phyloP scores from a whole-genome alignment of 1,284 basidiomycete species.

The Heterobasidion annosum region DNA sequence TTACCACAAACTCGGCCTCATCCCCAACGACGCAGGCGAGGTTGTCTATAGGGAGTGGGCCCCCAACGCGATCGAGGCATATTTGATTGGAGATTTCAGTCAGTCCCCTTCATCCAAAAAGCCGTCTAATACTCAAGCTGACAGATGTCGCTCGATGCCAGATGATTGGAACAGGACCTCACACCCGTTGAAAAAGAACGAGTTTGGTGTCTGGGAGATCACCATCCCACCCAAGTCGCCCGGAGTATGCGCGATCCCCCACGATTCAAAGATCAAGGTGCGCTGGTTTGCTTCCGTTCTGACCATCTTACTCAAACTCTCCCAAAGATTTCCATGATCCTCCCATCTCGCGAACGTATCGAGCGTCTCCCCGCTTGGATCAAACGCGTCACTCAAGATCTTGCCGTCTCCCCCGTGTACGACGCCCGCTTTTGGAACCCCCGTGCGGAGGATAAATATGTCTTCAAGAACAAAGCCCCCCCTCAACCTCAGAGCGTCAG shows the following conservation, averaged over 20 bases:
- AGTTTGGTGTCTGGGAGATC: slow-evolving; percentile 94
- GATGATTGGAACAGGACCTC: slow-evolving; percentile 83
- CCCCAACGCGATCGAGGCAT: slow-evolving; percentile 78
- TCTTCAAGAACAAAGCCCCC: slow-evolving; percentile 76
- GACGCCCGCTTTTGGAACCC: slow-evolving; percentile 99
- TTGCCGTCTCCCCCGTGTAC: slow-evolving; percentile 84
- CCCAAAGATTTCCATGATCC: slow-evolving; percentile 80
- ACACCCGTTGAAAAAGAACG: slow-evolving; percentile 79
- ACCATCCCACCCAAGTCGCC: slow-evolving; percentile 61
- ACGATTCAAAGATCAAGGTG: slow-evolving; percentile 92
- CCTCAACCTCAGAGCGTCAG: slow-evolving; percentile 63
- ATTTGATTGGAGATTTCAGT: slow-evolving; percentile 96
- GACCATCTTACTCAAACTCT: background rate
- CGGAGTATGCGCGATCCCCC: slow-evolving; percentile 82
- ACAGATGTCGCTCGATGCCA: slow-evolving; percentile 19
- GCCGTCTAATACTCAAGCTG: background rate
- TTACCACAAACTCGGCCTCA: slow-evolving; percentile 82
- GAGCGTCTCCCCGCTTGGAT: slow-evolving; percentile 95
- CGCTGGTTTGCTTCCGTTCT: slow-evolving; percentile 1
- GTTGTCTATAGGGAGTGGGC: slow-evolving; percentile 95
- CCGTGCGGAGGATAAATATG: slow-evolving; percentile 59
- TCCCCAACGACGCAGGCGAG: slow-evolving; percentile 58
- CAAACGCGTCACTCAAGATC: slow-evolving; percentile 89
- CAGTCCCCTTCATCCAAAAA: slow-evolving; percentile 23
- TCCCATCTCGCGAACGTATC: slow-evolving; percentile 69